A percentile compares a stretch with the other conserved stretches of the same genome.
Conservation (phyloP, 352 stramenopile genomes). For the Pythium sukuiense region DNA sequence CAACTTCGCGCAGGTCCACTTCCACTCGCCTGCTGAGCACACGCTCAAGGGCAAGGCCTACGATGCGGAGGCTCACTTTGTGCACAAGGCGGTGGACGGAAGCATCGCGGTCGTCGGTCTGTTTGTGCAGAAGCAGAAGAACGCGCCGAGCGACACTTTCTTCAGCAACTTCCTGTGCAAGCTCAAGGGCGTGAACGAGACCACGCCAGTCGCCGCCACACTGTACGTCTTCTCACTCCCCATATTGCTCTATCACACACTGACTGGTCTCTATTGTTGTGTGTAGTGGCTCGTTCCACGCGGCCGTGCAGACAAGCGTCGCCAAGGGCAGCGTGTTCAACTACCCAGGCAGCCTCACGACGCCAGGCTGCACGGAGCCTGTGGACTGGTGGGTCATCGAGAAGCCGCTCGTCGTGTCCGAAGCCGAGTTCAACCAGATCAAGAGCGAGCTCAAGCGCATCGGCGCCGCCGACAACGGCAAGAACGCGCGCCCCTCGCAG, state of each 20-base stretch:
- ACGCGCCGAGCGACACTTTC: conserved; percentile 25
- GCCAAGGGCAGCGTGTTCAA: conserved; percentile 40
- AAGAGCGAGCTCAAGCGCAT: conserved; percentile 5
- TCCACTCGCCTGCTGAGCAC: conserved; percentile 48
- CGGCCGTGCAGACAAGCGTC: conserved; percentile 5
- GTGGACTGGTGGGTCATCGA: conserved; percentile 70
- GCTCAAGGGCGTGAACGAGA: conserved; percentile 31
- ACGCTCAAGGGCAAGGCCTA: conserved; percentile 34
- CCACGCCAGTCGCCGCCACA: not conserved
- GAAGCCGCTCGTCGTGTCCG: conserved; percentile 45
- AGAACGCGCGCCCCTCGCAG: conserved; percentile 21
- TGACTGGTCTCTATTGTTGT: not conserved
- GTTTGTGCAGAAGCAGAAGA: conserved; percentile 23
- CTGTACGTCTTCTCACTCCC: conserved; percentile 4
- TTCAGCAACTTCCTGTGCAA: conserved; percentile 34
- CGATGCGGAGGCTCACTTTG: conserved; percentile 43
- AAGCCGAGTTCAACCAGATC: conserved; percentile 35
- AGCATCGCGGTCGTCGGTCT: conserved; percentile 33
- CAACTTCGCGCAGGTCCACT: conserved; percentile 41
- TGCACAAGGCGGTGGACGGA: conserved; percentile 36
- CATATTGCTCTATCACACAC: not conserved
- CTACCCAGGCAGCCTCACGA: conserved; percentile 71
- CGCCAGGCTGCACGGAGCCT: conserved; percentile 47
- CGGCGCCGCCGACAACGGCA: conserved; percentile 11
- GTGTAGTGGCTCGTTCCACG: conserved; percentile 8